Percentiles rank a stretch among this genome's conserved stretches.
Evolutionary conservation across 1,139 yeast genomes (phyloP).

Genomic region (Pichia sp.): DNA sequence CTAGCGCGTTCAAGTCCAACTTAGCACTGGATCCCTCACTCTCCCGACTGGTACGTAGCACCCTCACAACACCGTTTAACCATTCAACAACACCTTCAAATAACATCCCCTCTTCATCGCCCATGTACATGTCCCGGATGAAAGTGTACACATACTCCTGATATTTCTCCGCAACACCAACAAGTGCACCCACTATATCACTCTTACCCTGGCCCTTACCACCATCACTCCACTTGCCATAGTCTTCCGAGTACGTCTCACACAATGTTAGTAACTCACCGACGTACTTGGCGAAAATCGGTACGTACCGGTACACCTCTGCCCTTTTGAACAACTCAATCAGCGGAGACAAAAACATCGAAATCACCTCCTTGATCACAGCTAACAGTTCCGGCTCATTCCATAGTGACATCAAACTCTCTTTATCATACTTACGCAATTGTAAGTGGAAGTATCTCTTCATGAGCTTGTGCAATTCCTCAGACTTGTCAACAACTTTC

Average conservation of each 20-base stretch:
- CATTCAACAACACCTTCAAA: constrained; percentile 67
- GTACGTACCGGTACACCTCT: constrained; percentile 67
- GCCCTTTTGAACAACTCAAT: constrained; percentile 71
- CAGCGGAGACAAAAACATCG: constrained; percentile 79
- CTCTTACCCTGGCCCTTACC: too few relatives aligned
- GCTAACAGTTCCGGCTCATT: constrained; percentile 72
- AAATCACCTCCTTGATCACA: constrained; percentile 62
- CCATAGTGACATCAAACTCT: constrained; percentile 70
- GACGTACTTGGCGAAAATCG: constrained; percentile 65
- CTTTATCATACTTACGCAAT: constrained; percentile 68
- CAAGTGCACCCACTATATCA: constrained; percentile 55
- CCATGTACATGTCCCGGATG: constrained; percentile 64
- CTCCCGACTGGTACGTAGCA: too few relatives aligned
- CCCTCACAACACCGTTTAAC: constrained; percentile 49
- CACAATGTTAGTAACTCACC: constrained; percentile 57
- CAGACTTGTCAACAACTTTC: constrained; percentile 5
- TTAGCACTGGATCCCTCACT: constrained; percentile 39
- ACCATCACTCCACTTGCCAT: constrained; percentile 16
- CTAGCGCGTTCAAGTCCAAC: constrained; percentile 34
- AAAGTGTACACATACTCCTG: constrained; percentile 66
- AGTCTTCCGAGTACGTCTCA: constrained; percentile 41
- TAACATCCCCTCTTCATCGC: constrained; percentile 52
- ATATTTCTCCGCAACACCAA: constrained; percentile 60
- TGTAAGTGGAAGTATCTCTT: constrained; percentile 50
- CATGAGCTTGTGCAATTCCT: constrained; percentile 32